phyloP scores from a whole-genome alignment of 1,284 basidiomycete genomes.

The Anthracocystis walkeri region DNA sequence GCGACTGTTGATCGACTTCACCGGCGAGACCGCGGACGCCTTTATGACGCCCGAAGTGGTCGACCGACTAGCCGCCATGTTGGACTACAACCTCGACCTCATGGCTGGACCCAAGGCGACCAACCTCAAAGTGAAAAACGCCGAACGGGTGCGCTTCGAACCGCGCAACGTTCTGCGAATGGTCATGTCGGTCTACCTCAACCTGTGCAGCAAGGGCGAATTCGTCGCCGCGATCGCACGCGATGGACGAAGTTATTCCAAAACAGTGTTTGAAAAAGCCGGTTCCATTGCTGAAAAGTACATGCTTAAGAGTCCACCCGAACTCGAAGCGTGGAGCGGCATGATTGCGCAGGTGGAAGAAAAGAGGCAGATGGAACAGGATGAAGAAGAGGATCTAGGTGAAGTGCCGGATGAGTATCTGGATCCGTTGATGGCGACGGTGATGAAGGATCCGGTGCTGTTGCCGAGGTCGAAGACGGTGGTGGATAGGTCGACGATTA shows the following conservation, averaged over 20 bases:
- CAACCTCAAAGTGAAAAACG: slow-evolving; percentile 86
- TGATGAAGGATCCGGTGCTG: slow-evolving; percentile 96
- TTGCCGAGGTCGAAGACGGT: slow-evolving; percentile 85
- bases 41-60: slow-evolving; percentile 98
- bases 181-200: slow-evolving; percentile 90
- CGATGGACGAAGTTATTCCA: slow-evolving; percentile 91
- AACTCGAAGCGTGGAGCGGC: slow-evolving; percentile 79
- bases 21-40: slow-evolving; percentile 87
- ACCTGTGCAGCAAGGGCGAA: slow-evolving; percentile 81
- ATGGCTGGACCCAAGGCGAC: slow-evolving; percentile 86
- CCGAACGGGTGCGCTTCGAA: slow-evolving; percentile 89
- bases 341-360: slow-evolving; percentile 89
- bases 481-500: slow-evolving; percentile 92
- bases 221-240: slow-evolving; percentile 91
- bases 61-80: slow-evolving; percentile 92
- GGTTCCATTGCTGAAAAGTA: slow-evolving; percentile 78
- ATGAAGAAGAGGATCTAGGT: slow-evolving; percentile 86
- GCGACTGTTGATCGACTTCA: slow-evolving; percentile 89
- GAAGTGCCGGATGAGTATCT: slow-evolving; percentile 96
- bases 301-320: slow-evolving; percentile 81
- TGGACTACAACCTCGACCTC: slow-evolving; percentile 92
- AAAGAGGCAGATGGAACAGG: slow-evolving; percentile 80
- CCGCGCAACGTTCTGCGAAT: slow-evolving; percentile 86
- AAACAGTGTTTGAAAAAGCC: slow-evolving; percentile 85
- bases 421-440: slow-evolving; percentile 87